These are phyloP conservation scores for Symbiodinium pilosum DNA, from an alignment of 73 alveolate species.

Conservation along the genomic window DNA sequence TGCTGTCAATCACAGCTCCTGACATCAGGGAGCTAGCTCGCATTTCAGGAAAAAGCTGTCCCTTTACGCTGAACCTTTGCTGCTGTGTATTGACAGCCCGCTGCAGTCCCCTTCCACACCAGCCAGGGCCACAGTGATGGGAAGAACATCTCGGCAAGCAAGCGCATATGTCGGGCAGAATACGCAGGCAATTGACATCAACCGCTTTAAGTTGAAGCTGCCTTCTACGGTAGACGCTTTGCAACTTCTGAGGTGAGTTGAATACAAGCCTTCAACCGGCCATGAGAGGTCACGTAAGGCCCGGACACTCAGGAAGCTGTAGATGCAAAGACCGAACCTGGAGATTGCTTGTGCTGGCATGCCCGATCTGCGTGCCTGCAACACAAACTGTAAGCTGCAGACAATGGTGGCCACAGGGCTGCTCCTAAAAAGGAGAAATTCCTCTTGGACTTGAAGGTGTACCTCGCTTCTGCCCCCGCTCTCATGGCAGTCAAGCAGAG, in stretches of 20 bases:
- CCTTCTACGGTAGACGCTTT: too few species aligned
- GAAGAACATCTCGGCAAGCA: not conserved
- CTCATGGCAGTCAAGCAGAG: not conserved
- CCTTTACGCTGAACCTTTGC: too few species aligned
- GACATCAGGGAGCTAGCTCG: too few species aligned
- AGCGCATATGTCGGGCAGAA: not conserved
- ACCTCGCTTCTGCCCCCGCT: not conserved
- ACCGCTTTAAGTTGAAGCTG: too few species aligned
- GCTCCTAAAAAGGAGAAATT: slow-evolving; percentile 75
- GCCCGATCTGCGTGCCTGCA: not conserved
- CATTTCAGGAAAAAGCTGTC: too few species aligned
- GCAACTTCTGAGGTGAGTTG: too few species aligned
- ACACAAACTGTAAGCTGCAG: not conserved
- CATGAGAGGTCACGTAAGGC: not conserved
- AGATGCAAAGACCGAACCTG: not conserved
- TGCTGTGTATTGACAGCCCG: too few species aligned
- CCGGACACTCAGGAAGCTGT: not conserved
- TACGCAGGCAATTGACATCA: too few species aligned
- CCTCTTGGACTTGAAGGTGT: slow-evolving; percentile 33
- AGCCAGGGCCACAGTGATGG: not conserved
- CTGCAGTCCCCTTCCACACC: not conserved
- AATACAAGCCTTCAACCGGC: too few species aligned
- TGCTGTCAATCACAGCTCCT: too few species aligned
- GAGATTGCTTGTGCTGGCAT: not conserved
- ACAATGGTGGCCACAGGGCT: slow-evolving; percentile 39